Conservation (phyloP, 495 filamentous ascomycete species). For the Xylaria sp. region DNA sequence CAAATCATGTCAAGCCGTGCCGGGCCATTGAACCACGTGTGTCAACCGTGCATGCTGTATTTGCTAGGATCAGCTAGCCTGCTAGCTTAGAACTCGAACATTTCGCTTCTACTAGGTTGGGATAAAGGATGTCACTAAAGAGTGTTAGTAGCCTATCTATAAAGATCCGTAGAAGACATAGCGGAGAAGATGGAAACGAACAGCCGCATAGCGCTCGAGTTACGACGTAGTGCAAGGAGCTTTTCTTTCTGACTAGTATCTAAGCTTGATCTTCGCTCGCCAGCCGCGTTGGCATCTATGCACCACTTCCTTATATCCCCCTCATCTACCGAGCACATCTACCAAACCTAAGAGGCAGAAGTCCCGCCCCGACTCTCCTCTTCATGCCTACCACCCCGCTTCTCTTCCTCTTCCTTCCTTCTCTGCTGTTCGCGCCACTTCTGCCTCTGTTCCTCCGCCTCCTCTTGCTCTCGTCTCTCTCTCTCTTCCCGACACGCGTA, state of each 20-base stretch:
- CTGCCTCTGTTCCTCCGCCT: neutral
- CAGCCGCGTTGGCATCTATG: neutral
- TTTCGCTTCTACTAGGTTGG: neutral
- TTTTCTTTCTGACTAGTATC: neutral
- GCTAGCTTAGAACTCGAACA: too few species aligned
- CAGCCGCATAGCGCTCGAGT: neutral
- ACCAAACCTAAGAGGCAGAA: neutral
- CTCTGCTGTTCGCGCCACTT: neutral
- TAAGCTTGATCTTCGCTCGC: neutral
- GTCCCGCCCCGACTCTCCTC: neutral
- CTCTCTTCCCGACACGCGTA: constrained; percentile 26
- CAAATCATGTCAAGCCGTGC: neutral
- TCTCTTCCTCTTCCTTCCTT: neutral
- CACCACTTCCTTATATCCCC: neutral
- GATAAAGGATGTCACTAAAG: neutral
- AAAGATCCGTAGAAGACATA: neutral
- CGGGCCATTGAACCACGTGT: neutral
- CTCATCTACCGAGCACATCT: too few species aligned
- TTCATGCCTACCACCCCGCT: neutral
- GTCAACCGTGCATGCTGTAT: neutral
- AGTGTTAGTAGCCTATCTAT: neutral
- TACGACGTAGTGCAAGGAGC: neutral
- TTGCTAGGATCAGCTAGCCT: neutral
- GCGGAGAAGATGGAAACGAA: neutral
- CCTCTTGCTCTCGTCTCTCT: constrained; percentile 21